These are phyloP conservation scores for Trichoderma virens DNA, from an alignment of 495 filamentous ascomycete genomes.

Conservation along the genomic window DNA sequence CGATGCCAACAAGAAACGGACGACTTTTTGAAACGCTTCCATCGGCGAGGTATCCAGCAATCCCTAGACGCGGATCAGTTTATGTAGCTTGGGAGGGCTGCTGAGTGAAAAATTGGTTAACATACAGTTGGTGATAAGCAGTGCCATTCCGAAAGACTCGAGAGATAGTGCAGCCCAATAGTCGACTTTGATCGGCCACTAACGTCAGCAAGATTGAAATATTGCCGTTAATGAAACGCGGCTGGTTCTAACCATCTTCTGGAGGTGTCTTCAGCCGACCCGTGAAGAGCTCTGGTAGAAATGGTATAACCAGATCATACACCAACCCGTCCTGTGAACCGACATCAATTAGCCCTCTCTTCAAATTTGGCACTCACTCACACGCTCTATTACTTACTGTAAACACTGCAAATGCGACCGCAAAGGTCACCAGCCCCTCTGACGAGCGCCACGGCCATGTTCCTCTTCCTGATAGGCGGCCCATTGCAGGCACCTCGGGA, in stretches of 20 bases:
- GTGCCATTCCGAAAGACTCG: not conserved
- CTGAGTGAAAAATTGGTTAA: not conserved
- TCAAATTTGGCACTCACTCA: not conserved
- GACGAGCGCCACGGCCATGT: not conserved
- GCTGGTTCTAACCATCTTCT: not conserved
- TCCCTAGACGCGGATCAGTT: not conserved
- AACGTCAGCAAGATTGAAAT: not conserved
- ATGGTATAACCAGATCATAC: not conserved
- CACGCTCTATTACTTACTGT: not conserved
- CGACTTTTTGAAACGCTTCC: not conserved
- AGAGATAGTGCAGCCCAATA: not conserved
- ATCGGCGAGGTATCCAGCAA: not conserved
- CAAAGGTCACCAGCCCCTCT: not conserved
- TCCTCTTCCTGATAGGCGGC: not conserved
- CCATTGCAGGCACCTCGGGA: not conserved
- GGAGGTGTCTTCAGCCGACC: not conserved
- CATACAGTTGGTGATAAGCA: constrained; percentile 1
- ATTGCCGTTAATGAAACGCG: not conserved
- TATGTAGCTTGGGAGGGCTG: not conserved
- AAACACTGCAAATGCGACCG: not conserved
- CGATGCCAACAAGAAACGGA: not conserved
- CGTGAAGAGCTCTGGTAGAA: constrained; percentile 5
- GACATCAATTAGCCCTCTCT: not conserved
- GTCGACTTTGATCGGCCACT: not conserved
- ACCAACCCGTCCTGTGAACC: not conserved